Evolutionary conservation across 352 stramenopile genomes (phyloP).

Genomic region (Pythium grandisporangium): DNA sequence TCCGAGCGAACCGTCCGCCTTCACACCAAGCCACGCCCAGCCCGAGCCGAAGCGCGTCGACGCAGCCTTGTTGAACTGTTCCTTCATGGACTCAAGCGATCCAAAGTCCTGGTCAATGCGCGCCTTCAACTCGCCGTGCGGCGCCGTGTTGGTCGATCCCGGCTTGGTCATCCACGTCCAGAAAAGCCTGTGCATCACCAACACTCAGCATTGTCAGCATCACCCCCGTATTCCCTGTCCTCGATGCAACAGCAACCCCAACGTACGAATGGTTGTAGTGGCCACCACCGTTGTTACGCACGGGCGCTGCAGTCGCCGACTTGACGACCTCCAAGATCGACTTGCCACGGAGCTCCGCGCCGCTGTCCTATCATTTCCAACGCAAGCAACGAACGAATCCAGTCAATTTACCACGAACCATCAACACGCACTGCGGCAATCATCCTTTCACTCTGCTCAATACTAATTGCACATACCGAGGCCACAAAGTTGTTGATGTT

Average conservation of each 20-base stretch:
- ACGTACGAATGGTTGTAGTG: constrained; percentile 78
- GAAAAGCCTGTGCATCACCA: constrained; percentile 52
- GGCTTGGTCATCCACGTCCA: constrained; percentile 89
- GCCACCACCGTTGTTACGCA: constrained; percentile 80
- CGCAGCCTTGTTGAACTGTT: constrained; percentile 84
- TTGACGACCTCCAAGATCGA: constrained; percentile 76
- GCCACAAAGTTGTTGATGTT: constrained; percentile 87
- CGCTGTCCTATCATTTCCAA: constrained; percentile 38
- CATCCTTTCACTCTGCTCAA: no score
- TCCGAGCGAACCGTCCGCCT: constrained; percentile 86
- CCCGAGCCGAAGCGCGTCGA: constrained; percentile 85
- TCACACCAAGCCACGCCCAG: constrained; percentile 87
- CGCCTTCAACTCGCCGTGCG: constrained; percentile 72
- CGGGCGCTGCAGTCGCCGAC: constrained; percentile 54
- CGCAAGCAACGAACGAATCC: no score
- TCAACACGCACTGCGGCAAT: neutral
- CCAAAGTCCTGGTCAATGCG: constrained; percentile 87
- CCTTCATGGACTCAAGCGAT: constrained; percentile 84
- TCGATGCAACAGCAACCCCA: neutral
- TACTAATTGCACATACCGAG: constrained; percentile 27
- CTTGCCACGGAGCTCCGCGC: constrained; percentile 59
- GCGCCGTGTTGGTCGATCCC: constrained; percentile 69
- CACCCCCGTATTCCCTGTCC: no score
- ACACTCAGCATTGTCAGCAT: no score
- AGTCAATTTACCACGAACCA: no score